phyloP scores from a whole-genome alignment of 225 moss, liverwort and hornwort genomes.

The Bryum argenteum region DNA sequence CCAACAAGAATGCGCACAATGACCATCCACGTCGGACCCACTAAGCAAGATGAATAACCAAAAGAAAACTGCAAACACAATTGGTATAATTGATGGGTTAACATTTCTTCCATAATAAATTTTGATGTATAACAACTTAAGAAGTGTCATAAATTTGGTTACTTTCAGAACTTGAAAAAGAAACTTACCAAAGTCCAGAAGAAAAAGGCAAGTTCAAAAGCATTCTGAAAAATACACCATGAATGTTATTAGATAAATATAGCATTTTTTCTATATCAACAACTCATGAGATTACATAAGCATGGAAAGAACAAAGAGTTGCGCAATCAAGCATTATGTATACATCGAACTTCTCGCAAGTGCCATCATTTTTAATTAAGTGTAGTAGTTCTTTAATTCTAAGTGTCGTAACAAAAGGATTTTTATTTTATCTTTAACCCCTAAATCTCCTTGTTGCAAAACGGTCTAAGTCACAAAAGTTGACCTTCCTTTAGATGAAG shows the following conservation, averaged over 20 bases:
- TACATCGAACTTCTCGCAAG: neutral
- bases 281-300: no score
- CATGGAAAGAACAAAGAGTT: neutral
- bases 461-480: no score
- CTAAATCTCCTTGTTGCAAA: no score
- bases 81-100: neutral
- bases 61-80: conserved; percentile 64
- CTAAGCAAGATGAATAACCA: conserved; percentile 69
- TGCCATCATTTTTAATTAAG: neutral
- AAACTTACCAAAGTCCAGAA: conserved; percentile 80
- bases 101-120: no score
- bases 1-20: conserved; percentile 70
- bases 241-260: neutral
- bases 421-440: no score
- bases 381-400: neutral
- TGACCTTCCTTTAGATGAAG: no score
- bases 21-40: conserved; percentile 66
- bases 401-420: no score
- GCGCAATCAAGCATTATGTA: neutral
- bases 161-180: no score
- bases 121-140: no score
- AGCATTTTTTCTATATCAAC: no score
- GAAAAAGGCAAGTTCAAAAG: conserved; percentile 91
- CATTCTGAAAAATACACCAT: conserved; percentile 60
- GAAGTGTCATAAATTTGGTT: no score